These are phyloP conservation scores for Ensete glaucum DNA, from an alignment of 176 grass and related monocot genomes.

Conservation along the genomic window DNA sequence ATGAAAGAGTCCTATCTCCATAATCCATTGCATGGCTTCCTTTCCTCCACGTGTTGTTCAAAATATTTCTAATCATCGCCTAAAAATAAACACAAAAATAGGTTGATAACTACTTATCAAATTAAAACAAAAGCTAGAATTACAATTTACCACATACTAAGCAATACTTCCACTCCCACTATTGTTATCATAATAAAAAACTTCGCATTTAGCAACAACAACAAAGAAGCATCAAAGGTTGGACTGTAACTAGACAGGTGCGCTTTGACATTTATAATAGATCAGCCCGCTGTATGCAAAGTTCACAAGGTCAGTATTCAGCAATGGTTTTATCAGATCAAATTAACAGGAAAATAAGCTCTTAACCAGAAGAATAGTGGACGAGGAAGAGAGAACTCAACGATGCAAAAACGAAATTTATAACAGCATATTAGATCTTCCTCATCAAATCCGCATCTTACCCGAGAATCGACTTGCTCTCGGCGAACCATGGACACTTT, in stretches of 20 bases:
- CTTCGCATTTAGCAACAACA: not conserved
- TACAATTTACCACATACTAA: not conserved
- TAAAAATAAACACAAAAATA: not conserved
- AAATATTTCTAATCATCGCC: not conserved
- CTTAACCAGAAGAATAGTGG: not conserved
- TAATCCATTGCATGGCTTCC: not conserved
- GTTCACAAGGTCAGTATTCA: not conserved
- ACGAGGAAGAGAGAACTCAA: not conserved
- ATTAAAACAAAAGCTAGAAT: not conserved
- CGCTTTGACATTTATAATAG: not conserved
- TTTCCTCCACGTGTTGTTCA: not conserved
- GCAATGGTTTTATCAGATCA: not conserved
- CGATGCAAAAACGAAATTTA: not conserved
- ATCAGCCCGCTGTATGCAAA: not conserved
- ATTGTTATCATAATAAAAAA: not conserved
- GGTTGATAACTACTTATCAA: not conserved
- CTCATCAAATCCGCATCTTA: not conserved
- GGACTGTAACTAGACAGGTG: not conserved
- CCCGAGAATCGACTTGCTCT: no score
- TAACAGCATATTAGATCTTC: not conserved
- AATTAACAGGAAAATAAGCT: not conserved
- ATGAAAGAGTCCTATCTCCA: not conserved
- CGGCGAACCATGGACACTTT: no score
- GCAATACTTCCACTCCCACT: not conserved
- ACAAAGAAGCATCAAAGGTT: not conserved